These are phyloP conservation scores for Candida ascalaphidarum DNA, from an alignment of 805 yeast genomes.

Conservation along the genomic window DNA sequence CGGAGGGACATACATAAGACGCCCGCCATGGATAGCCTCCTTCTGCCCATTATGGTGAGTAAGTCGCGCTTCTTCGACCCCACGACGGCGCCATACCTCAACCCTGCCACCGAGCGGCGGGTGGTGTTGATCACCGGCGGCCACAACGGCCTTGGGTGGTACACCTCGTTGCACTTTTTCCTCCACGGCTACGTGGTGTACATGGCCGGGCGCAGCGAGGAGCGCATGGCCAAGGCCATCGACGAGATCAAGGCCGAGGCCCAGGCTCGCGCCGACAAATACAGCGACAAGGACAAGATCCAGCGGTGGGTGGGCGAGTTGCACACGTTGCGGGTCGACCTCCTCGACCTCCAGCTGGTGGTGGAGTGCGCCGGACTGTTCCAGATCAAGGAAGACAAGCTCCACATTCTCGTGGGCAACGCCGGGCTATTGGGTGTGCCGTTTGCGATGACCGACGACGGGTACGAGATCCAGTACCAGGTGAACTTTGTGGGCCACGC, in stretches of 20 bases:
- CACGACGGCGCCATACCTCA: slow-evolving; percentile 15
- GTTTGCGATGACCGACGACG: slow-evolving; percentile 24
- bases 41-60: too few species aligned
- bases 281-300: too few species aligned
- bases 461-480: slow-evolving; percentile 32
- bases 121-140: slow-evolving; percentile 33
- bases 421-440: slow-evolving; percentile 37
- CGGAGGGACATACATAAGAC: too few species aligned
- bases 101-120: slow-evolving; percentile 16
- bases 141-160: slow-evolving; percentile 34
- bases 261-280: slow-evolving; percentile 8
- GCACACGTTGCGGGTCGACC: neutral
- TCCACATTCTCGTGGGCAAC: slow-evolving; percentile 29
- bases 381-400: slow-evolving; percentile 11
- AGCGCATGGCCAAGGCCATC: slow-evolving; percentile 23
- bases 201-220: slow-evolving; percentile 25
- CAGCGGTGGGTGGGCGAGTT: neutral
- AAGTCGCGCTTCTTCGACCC: slow-evolving; percentile 24
- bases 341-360: slow-evolving; percentile 24
- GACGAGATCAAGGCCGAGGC: slow-evolving; percentile 26
- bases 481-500: slow-evolving; percentile 28
- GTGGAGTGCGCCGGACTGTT: slow-evolving; percentile 18
- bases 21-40: too few species aligned
- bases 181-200: slow-evolving; percentile 32
- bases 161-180: slow-evolving; percentile 28